phyloP scores from a whole-genome alignment of 805 yeast species.

The Candida yuanshanica region DNA sequence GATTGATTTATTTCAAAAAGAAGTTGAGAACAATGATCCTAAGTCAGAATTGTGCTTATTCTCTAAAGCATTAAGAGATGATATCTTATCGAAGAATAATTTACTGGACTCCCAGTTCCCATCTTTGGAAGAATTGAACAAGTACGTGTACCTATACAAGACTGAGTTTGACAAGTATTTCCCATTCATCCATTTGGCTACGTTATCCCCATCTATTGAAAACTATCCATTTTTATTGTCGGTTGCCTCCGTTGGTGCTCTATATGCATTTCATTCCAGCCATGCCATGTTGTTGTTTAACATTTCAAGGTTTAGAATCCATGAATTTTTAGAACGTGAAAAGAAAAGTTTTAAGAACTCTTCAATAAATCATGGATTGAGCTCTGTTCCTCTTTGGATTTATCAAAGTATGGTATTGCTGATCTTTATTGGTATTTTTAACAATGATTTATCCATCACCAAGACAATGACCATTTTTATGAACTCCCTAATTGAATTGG shows the following conservation, averaged over 20 bases:
- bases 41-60: conserved; percentile 31
- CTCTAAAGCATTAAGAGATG: conserved; percentile 44
- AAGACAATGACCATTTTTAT: conserved; percentile 77
- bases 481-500: conserved; percentile 71
- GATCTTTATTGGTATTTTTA: conserved; percentile 80
- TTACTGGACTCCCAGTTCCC: conserved; percentile 63
- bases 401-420: conserved; percentile 79
- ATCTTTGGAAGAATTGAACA: conserved; percentile 66
- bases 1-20: conserved; percentile 54
- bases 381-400: conserved; percentile 77
- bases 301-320: conserved; percentile 60
- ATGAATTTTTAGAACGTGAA: conserved; percentile 51
- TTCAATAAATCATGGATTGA: conserved; percentile 16
- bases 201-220: conserved; percentile 43
- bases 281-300: conserved; percentile 70
- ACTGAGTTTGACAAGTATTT: conserved; percentile 75
- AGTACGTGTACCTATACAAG: conserved; percentile 68
- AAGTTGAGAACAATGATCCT: conserved; percentile 19
- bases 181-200: conserved; percentile 77
- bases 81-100: conserved; percentile 49
- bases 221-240: conserved; percentile 66
- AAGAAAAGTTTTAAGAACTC: conserved; percentile 25
- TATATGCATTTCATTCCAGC: conserved; percentile 73
- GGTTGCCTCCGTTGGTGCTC: conserved; percentile 86
- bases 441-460: conserved; percentile 57